These are phyloP conservation scores for Saturnispora zaruensis DNA, from an alignment of 805 yeast species.

Conservation along the genomic window DNA sequence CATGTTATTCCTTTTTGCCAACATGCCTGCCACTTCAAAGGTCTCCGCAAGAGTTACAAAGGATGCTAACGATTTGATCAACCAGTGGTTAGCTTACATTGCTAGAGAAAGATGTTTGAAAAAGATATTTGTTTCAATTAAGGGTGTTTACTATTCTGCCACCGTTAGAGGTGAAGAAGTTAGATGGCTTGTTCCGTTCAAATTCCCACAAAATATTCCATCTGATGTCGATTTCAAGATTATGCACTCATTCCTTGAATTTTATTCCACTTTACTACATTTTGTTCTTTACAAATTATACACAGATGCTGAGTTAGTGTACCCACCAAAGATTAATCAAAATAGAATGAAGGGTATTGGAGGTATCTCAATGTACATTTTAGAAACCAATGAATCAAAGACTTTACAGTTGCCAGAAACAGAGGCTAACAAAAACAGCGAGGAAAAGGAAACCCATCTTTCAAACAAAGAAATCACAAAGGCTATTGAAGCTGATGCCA, in stretches of 20 bases:
- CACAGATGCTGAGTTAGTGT: slow-evolving; percentile 74
- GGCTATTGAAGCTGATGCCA: slow-evolving; percentile 48
- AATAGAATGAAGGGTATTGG: slow-evolving; percentile 77
- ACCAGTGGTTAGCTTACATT: slow-evolving; percentile 92
- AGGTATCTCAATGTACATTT: slow-evolving; percentile 75
- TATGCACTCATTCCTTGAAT: slow-evolving; percentile 94
- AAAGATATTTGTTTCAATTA: slow-evolving; percentile 91
- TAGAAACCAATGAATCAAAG: slow-evolving; percentile 42
- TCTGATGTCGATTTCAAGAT: slow-evolving; percentile 90
- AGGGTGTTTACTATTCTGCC: slow-evolving; percentile 95
- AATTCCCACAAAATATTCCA: slow-evolving; percentile 93
- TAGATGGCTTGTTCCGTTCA: slow-evolving; percentile 95
- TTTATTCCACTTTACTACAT: slow-evolving; percentile 85
- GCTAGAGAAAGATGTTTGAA: slow-evolving; percentile 74
- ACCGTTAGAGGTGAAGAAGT: slow-evolving; percentile 83
- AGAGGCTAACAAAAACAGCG: slow-evolving; percentile 14
- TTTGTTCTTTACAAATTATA: slow-evolving; percentile 81
- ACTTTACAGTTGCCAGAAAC: slow-evolving; percentile 32
- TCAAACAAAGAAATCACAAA: slow-evolving; percentile 35
- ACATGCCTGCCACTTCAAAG: slow-evolving; percentile 87
- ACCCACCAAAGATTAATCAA: slow-evolving; percentile 80
- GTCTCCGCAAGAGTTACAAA: slow-evolving; percentile 74
- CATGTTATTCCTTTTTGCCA: slow-evolving; percentile 89
- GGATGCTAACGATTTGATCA: slow-evolving; percentile 78
- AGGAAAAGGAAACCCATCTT: slow-evolving; percentile 31